Evolutionary conservation across 2,329 filamentous ascomycete species (phyloP).

Genomic region (Akanthomyces uredinophilus): DNA sequence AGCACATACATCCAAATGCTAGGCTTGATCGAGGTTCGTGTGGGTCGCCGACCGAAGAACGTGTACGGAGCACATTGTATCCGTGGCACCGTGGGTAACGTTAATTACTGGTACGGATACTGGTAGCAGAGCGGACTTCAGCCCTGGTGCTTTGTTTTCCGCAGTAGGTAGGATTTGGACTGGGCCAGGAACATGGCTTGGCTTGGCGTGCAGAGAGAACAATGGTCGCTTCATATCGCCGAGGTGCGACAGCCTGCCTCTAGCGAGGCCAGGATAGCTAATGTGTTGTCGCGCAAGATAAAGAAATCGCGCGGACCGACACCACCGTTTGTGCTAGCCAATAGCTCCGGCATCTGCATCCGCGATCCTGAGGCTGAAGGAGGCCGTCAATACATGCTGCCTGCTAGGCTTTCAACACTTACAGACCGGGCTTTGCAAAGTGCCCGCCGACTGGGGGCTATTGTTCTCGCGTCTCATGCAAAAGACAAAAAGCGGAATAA

Average conservation of each 20-base stretch:
- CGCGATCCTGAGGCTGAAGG: no score
- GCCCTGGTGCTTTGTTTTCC: background rate
- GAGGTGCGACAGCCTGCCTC: background rate
- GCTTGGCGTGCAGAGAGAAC: background rate
- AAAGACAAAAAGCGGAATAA: background rate
- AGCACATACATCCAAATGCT: background rate
- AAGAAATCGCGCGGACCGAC: background rate
- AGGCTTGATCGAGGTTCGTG: constrained; percentile 7
- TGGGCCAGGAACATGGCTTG: background rate
- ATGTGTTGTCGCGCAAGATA: background rate
- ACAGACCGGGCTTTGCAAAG: no score
- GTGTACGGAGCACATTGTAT: background rate
- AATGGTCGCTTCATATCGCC: background rate
- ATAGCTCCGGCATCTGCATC: no score
- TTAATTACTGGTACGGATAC: no score
- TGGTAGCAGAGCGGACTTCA: background rate
- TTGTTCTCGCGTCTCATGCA: background rate
- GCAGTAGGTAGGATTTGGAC: background rate
- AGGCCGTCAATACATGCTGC: no score
- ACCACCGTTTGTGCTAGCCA: background rate
- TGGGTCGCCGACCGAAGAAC: background rate
- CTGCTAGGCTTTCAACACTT: no score
- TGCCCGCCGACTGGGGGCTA: background rate
- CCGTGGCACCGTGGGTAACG: no score
- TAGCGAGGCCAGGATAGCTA: background rate